Evolutionary conservation across 73 alveolate genomes (phyloP).

Genomic region (Effrenium voratum): DNA sequence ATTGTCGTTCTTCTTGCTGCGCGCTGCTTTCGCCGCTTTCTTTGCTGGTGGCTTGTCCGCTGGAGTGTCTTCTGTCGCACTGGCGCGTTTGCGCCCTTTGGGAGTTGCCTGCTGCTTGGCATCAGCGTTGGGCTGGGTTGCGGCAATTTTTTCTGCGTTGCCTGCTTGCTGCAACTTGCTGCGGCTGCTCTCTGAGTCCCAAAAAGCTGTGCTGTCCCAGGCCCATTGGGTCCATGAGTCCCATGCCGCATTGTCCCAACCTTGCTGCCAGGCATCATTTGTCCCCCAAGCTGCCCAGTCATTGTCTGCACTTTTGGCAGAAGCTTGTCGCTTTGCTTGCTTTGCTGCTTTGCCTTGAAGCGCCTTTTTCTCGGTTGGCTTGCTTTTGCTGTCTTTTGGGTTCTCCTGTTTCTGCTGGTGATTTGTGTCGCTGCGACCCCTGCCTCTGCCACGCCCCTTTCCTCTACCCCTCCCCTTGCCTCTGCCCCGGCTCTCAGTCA

Average conservation of each 20-base stretch:
- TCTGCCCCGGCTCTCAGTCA: neutral
- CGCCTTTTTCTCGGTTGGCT: neutral
- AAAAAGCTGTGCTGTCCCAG: neutral
- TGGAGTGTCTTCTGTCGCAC: too few relatives aligned
- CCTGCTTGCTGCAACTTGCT: neutral
- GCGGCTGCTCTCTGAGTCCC: neutral
- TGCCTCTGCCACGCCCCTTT: neutral
- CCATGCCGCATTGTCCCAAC: neutral
- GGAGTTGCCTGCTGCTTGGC: too few relatives aligned
- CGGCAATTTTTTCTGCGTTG: neutral
- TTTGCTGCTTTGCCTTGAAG: too few relatives aligned
- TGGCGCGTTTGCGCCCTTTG: too few relatives aligned
- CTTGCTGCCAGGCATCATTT: neutral
- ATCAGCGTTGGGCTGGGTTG: too few relatives aligned
- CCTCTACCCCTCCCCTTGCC: conserved; percentile 13
- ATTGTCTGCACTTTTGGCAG: neutral
- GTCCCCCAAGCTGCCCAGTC: conserved; percentile 48
- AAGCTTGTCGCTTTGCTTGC: neutral
- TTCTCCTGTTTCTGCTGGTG: neutral
- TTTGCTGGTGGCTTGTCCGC: too few relatives aligned
- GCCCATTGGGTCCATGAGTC: neutral
- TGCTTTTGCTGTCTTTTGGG: neutral
- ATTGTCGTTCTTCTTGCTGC: neutral
- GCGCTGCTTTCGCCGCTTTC: neutral
- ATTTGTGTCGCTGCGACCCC: neutral